These are phyloP conservation scores for Fusarium pseudocircinatum DNA, from an alignment of 2,329 filamentous ascomycete genomes.

Conservation along the genomic window DNA sequence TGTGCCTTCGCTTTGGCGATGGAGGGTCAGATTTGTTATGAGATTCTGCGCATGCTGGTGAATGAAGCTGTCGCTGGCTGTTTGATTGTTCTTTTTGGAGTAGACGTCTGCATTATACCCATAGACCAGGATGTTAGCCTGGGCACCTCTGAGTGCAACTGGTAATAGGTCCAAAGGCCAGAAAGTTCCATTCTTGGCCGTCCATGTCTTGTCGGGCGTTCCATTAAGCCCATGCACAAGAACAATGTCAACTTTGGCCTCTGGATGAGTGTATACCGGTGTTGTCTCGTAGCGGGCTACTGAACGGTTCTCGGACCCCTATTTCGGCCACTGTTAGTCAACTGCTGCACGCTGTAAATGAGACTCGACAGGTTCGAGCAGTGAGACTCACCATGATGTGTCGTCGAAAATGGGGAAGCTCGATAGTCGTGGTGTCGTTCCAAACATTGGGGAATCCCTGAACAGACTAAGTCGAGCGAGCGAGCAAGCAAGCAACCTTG, in stretches of 20 bases:
- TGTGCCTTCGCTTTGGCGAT: constrained; percentile 67
- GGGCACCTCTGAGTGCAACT: constrained; percentile 62
- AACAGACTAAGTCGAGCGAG: not conserved
- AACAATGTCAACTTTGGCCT: constrained; percentile 71
- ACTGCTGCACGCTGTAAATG: not conserved
- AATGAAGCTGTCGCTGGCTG: constrained; percentile 72
- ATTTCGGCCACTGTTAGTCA: not conserved
- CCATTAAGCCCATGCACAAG: constrained; percentile 78
- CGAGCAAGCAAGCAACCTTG: not conserved
- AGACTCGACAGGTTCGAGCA: not conserved
- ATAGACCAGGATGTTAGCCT: constrained; percentile 74
- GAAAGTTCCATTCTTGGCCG: constrained; percentile 65
- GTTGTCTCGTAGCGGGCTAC: constrained; percentile 65
- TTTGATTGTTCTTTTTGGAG: constrained; percentile 58
- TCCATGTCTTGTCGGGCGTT: constrained; percentile 71
- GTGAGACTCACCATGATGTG: constrained; percentile 41
- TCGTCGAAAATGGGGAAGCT: constrained; percentile 18
- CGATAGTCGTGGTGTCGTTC: not conserved
- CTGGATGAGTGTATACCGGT: constrained; percentile 66
- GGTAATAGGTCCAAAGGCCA: constrained; percentile 78
- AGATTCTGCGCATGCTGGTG: constrained; percentile 77
- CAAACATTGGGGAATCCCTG: constrained; percentile 25
- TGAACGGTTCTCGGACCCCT: constrained; percentile 52
- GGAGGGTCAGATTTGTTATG: constrained; percentile 68
- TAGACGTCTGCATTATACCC: constrained; percentile 78